Conservation (phyloP, 352 stramenopile species). For the Phytophthora lateralis region DNA sequence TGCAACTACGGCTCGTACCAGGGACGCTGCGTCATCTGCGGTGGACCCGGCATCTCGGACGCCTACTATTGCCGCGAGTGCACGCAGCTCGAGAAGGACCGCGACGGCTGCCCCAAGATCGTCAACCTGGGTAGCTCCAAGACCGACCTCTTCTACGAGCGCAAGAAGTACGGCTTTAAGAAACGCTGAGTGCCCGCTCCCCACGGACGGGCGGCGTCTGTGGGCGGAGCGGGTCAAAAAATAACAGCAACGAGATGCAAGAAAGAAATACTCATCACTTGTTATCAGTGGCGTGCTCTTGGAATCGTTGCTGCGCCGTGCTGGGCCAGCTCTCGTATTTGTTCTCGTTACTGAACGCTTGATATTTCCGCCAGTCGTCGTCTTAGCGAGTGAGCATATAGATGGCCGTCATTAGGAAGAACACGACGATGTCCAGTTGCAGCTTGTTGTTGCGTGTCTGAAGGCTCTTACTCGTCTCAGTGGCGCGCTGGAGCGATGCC, state of each 20-base stretch:
- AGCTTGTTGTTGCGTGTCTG: neutral
- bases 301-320: neutral
- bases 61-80: conserved; percentile 99
- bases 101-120: conserved; percentile 99
- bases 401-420: neutral
- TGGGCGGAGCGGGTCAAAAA: conserved; percentile 27
- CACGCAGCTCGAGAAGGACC: conserved; percentile 95
- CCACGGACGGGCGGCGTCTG: conserved; percentile 14
- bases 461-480: neutral
- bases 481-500: neutral
- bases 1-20: conserved; percentile 99
- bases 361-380: neutral
- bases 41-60: conserved; percentile 97
- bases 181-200: conserved; percentile 68
- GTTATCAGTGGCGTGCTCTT: neutral
- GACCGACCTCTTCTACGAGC: conserved; percentile 99
- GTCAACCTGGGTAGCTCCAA: conserved; percentile 97
- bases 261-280: conserved; percentile 9
- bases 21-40: conserved; percentile 98
- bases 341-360: neutral
- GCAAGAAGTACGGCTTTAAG: conserved; percentile 98
- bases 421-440: neutral
- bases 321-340: neutral
- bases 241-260: conserved; percentile 19
- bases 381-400: conserved; percentile 13